Evolutionary conservation across 2,329 filamentous ascomycete genomes (phyloP), one percentile per base, ranked within the genome.

Genomic region (Bretziella fagacearum): DNA sequence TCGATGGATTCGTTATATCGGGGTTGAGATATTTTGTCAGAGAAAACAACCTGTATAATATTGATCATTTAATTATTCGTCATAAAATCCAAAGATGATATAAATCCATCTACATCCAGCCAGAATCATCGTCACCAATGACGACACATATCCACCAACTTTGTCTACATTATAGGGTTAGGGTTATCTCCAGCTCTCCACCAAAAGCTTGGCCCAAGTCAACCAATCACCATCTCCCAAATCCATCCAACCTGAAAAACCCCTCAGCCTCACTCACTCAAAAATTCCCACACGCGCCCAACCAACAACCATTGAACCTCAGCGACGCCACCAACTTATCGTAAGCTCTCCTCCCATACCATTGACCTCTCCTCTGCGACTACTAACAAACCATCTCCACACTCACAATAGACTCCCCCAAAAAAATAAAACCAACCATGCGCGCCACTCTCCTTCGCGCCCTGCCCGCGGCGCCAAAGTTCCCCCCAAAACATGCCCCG

Each of bases 401-500:
- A 11, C 27, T n/a, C 27, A 11, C 17, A 39, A 10, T 22, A 2
- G 6, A 20, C n/a, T 33, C 4, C 13, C 17, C 13, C 11, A 33
- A 15, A 15, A 33, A 6, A 33, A 10, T n/a, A n/a, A n/a, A 33
- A n/a, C 13, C 17, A 11, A 20, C 35, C 6, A 43, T 43, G 26
- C 42, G 7, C 15, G 20, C 29, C 25, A 35, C 41, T 11, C 26
- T 40, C 20, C 35, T 23, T 26, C 26, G 23, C 11, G 25, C 30
- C 8, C 20, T 22, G 18, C 15, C 40, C 7, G 40, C 26, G n/a
- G 25, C 26, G 1, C 48, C 33, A 26, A 46, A 48, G 46, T 46
- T 51, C 23, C 48, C 51, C 3, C 48, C 48, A 13, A 44, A 48
- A n/a, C 48, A 51, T 26, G 48, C 61, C 54, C 62, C 63, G 44